Conservation (phyloP, 2,329 filamentous ascomycete genomes). For the Didymosphaeria variabile region DNA sequence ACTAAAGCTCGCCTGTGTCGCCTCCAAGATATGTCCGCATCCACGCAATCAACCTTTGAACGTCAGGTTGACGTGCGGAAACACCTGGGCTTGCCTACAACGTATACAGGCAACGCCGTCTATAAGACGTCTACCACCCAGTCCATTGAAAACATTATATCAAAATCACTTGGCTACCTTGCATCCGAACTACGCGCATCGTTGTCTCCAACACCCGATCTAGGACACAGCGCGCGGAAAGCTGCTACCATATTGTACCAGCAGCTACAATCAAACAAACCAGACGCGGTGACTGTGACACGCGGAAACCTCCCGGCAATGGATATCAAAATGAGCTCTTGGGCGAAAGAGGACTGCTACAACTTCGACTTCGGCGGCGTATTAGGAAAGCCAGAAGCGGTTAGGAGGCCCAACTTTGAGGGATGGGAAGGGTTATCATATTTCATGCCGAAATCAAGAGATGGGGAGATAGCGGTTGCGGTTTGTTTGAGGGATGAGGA, state of each 20-base stretch:
- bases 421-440: slow-evolving; percentile 61
- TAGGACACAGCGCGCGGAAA: slow-evolving; percentile 4
- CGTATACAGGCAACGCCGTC: neutral
- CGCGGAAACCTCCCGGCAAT: slow-evolving; percentile 23
- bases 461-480: slow-evolving; percentile 57
- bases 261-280: slow-evolving; percentile 47
- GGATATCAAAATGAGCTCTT: slow-evolving; percentile 64
- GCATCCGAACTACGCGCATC: slow-evolving; percentile 2
- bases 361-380: slow-evolving; percentile 59
- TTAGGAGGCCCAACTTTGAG: slow-evolving; percentile 59
- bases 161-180: slow-evolving; percentile 1
- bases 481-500: slow-evolving; percentile 61
- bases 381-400: slow-evolving; percentile 57
- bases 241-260: slow-evolving; percentile 30
- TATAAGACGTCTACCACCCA: neutral
- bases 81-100: neutral
- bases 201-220: neutral
- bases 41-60: neutral
- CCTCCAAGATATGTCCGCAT: neutral
- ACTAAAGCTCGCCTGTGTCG: neutral
- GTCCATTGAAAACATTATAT: neutral
- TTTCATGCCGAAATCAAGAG: slow-evolving; percentile 41
- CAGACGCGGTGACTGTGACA: slow-evolving; percentile 34
- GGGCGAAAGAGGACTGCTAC: slow-evolving; percentile 59
- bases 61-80: slow-evolving; percentile 2